Conservation (phyloP, 345 rosid species). For the Zanthoxylum bungeanum region DNA sequence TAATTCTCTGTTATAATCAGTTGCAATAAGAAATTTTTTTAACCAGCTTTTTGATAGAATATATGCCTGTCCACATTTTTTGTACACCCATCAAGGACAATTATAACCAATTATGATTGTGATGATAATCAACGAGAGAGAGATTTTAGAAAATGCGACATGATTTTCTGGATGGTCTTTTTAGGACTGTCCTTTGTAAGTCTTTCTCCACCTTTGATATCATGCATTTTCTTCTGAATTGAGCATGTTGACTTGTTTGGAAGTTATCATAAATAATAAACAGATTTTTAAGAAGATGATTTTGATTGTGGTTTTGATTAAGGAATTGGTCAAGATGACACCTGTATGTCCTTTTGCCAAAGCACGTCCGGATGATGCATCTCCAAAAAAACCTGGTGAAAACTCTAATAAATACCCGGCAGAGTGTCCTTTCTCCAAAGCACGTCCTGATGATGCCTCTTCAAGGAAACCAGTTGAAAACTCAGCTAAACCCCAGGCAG, state of each 20-base stretch:
- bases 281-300: neutral
- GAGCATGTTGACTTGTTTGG: neutral
- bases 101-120: neutral
- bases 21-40: neutral
- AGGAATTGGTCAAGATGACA: constrained; percentile 38
- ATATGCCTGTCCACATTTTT: too few species aligned
- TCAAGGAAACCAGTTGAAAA: constrained; percentile 25
- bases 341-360: constrained; percentile 88
- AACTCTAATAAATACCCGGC: constrained; percentile 27
- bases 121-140: too few species aligned
- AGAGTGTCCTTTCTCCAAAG: constrained; percentile 71
- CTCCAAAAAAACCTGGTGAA: constrained; percentile 28
- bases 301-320: constrained; percentile 1
- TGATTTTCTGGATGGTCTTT: neutral
- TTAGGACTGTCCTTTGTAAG: too few species aligned
- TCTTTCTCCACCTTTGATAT: too few species aligned
- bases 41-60: neutral
- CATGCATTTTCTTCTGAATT: neutral
- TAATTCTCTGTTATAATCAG: neutral
- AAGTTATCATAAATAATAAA: neutral
- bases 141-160: neutral
- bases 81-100: too few species aligned
- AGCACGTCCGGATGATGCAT: constrained; percentile 61
- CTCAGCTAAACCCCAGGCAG: constrained; percentile 28
- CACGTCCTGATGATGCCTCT: constrained; percentile 58